Base-by-base conservation (phyloP, 352 stramenopile species). In the Globisporangium nodosum region DNA sequence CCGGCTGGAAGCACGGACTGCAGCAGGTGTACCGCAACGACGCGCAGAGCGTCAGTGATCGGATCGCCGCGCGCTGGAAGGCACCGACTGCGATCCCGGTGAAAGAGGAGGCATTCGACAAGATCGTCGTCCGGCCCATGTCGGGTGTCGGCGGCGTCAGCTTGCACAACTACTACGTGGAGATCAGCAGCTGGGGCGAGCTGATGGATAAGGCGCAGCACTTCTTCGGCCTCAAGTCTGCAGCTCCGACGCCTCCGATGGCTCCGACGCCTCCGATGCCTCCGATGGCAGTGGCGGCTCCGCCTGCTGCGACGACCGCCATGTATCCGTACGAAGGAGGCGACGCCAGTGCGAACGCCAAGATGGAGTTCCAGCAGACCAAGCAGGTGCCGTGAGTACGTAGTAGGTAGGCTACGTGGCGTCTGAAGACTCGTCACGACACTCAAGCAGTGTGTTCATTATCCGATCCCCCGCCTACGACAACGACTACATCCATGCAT, bases 161-260 rank as follows among this genome's bases (percentile, higher is more conserved):
- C 18, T 18, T 35, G 11, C 47, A n/a, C 12, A 16, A 54, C 31
- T 64, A 54, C 43, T 46, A 30, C 24, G 31, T 58, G 7, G 52
- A 64, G 58, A 58, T 58, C 33, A 51, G 58, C 12, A 64, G 58
- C 58, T 64, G 52, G 39, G 20, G 50, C 50, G 58, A 64, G 20
- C 35, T 64, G 16, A 20, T 64, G 21, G 35, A 9, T 0, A 40
- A 58, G 33, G 16, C 39, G 8, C 51, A 54, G 21, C 33, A 52
- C 18, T 48, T 50, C n/a, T 58, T 64, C 16, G 58, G 58, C 15
- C 54, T 64, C 12, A 11, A 35, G 13, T 46, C 47, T 3, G 24
- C 15, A 3, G 12, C 47, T 21, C 20, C 43, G 43, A 13, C 20
- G 3, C 43, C 43, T 24, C 43, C 43, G 43, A 24, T 48, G 54